Percentiles rank a stretch among this genome's conserved stretches.
These are phyloP conservation scores for Pseudodiploospora longispora DNA, from an alignment of 2,329 filamentous ascomycete genomes.

Conservation along the genomic window DNA sequence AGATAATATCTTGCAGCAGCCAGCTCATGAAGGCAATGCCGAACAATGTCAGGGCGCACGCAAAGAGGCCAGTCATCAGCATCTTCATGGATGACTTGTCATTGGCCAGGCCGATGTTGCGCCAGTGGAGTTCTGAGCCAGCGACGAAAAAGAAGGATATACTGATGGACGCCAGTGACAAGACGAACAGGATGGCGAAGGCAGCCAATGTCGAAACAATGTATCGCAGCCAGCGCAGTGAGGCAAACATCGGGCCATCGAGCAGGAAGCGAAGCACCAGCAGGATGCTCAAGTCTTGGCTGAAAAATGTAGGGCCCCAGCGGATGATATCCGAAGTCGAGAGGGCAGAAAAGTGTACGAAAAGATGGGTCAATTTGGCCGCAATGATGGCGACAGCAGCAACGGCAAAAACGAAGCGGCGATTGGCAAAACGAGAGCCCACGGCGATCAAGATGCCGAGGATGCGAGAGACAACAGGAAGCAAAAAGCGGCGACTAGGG, in stretches of 20 bases:
- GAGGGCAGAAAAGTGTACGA: conserved; percentile 23
- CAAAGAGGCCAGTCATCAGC: conserved; percentile 20
- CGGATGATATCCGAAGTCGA: conserved; percentile 19
- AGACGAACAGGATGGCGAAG: conserved; percentile 15
- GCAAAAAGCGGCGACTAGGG: background rate
- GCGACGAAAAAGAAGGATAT: conserved; percentile 18
- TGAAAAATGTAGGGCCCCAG: conserved; percentile 27
- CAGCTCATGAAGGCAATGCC: conserved; percentile 14
- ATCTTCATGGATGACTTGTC: conserved; percentile 21
- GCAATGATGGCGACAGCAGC: conserved; percentile 20
- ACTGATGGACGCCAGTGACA: conserved; percentile 13
- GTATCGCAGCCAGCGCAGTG: conserved; percentile 14
- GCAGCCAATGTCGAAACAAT: conserved; percentile 9
- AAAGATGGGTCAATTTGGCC: conserved; percentile 24
- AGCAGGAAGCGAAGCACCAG: conserved; percentile 24
- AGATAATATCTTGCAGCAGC: conserved; percentile 18
- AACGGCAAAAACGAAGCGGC: conserved; percentile 24
- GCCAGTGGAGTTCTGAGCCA: conserved; percentile 25
- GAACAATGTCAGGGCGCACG: conserved; percentile 14
- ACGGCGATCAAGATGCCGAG: conserved; percentile 8
- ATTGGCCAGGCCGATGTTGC: conserved; percentile 22
- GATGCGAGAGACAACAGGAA: conserved; percentile 3
- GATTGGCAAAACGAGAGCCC: conserved; percentile 17
- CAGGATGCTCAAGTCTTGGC: conserved; percentile 24
- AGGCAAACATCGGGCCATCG: conserved; percentile 13